Evolutionary conservation across 179 eudicot species (phyloP).

Genomic region (Actinidia polygama): DNA sequence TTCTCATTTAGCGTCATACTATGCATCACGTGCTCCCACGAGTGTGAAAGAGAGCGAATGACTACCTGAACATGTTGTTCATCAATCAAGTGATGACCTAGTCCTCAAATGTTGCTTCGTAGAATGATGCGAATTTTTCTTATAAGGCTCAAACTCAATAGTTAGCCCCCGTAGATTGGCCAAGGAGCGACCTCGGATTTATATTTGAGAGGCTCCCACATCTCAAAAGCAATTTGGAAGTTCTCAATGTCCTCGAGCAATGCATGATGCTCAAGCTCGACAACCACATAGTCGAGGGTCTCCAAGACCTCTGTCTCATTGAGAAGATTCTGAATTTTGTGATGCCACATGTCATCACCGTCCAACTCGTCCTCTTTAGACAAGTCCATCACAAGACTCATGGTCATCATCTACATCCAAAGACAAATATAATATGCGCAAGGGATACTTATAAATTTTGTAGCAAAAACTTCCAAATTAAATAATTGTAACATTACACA

Average conservation of each 20-base stretch:
- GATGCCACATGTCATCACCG: neutral
- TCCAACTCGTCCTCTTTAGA: neutral
- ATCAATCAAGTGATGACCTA: neutral
- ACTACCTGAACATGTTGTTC: neutral
- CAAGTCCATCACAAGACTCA: neutral
- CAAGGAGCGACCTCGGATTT: too few species aligned
- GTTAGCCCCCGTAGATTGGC: too few species aligned
- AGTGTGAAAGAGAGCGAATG: neutral
- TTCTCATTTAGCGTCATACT: neutral
- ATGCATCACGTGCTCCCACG: neutral
- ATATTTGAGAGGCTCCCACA: too few species aligned
- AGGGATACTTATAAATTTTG: too few species aligned
- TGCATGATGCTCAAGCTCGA: too few species aligned
- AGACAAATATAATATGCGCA: too few species aligned
- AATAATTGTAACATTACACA: neutral
- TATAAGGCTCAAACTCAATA: too few species aligned
- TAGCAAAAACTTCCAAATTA: neutral
- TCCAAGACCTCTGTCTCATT: neutral
- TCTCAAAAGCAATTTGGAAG: too few species aligned
- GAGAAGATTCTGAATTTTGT: neutral
- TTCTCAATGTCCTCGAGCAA: too few species aligned
- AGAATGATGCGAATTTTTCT: too few species aligned
- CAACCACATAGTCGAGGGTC: too few species aligned
- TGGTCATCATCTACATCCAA: neutral
- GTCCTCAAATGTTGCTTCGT: neutral